These are phyloP conservation scores for Talaromyces sp. DNA, from an alignment of 2,329 filamentous ascomycete species.

Conservation along the genomic window DNA sequence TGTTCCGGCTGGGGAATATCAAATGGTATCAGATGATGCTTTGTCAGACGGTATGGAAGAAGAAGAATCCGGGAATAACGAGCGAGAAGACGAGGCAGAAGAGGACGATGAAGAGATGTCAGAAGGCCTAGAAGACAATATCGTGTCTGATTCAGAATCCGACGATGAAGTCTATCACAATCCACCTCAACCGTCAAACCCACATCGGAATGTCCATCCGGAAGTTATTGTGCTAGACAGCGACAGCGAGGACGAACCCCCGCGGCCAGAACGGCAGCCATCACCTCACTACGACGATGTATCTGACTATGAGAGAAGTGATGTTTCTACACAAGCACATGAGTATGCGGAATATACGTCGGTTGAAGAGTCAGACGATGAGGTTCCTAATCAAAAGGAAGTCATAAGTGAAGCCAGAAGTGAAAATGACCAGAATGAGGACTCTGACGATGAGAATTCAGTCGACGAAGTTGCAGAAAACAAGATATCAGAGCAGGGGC, in stretches of 20 bases:
- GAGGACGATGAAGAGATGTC: conserved; percentile 13
- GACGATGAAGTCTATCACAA: conserved; percentile 9
- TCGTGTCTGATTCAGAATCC: conserved; percentile 15
- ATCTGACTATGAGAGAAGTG: neutral
- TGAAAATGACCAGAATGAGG: neutral
- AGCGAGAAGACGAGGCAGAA: conserved; percentile 14
- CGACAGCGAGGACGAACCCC: conserved; percentile 36
- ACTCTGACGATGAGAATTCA: neutral
- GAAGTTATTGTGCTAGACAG: conserved; percentile 41
- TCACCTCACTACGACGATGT: neutral
- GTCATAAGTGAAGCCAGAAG: neutral
- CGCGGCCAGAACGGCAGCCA: neutral
- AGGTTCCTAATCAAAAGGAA: neutral
- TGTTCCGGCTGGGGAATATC: neutral
- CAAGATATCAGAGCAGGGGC: neutral
- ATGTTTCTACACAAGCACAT: neutral
- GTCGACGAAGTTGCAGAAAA: neutral
- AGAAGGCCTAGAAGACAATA: conserved; percentile 7
- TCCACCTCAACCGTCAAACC: conserved; percentile 3
- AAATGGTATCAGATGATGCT: conserved; percentile 2
- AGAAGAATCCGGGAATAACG: conserved; percentile 14
- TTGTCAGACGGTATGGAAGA: neutral
- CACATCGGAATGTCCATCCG: conserved; percentile 16
- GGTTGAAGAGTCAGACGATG: conserved; percentile 2
- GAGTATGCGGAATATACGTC: neutral